Conservation (phyloP, 2,329 filamentous ascomycete species). For the Metarhizium rileyi region DNA sequence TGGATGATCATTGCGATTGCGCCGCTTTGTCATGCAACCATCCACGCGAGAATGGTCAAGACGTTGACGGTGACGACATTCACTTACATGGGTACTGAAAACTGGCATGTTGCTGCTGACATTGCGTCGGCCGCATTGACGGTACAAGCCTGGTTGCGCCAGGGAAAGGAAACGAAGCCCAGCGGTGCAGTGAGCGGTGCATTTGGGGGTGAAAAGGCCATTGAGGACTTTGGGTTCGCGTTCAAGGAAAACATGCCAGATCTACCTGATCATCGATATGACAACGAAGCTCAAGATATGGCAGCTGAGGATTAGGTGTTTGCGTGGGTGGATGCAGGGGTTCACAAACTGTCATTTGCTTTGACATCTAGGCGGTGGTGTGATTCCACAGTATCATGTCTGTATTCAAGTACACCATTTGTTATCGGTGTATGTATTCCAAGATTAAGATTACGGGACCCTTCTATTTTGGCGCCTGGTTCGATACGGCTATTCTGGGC, state of each 20-base stretch:
- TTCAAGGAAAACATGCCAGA: constrained; percentile 16
- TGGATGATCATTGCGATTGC: constrained; percentile 37
- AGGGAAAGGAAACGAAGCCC: constrained; percentile 9
- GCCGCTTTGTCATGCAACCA: constrained; percentile 27
- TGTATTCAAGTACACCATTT: too few species aligned
- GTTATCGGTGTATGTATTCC: too few species aligned
- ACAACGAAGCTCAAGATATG: constrained; percentile 1
- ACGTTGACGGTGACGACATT: constrained; percentile 32
- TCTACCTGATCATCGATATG: constrained; percentile 10
- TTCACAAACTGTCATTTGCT: not conserved
- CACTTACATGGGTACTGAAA: constrained; percentile 36
- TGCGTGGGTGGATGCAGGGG: too few species aligned
- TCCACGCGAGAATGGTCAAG: constrained; percentile 35
- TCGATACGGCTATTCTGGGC: too few species aligned
- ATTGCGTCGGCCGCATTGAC: constrained; percentile 26
- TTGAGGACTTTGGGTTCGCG: constrained; percentile 18
- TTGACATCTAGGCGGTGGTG: not conserved
- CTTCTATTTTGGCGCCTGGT: too few species aligned
- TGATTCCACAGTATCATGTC: too few species aligned
- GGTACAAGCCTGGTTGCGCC: constrained; percentile 33
- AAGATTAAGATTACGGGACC: too few species aligned
- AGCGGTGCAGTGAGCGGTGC: constrained; percentile 9
- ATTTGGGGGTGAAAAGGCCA: constrained; percentile 13
- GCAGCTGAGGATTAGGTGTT: constrained; percentile 1
- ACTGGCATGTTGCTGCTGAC: constrained; percentile 35